Percentiles rank a stretch among this genome's conserved stretches.
phyloP scores from a whole-genome alignment of 2,329 filamentous ascomycete species.

The Diaporthe citri region DNA sequence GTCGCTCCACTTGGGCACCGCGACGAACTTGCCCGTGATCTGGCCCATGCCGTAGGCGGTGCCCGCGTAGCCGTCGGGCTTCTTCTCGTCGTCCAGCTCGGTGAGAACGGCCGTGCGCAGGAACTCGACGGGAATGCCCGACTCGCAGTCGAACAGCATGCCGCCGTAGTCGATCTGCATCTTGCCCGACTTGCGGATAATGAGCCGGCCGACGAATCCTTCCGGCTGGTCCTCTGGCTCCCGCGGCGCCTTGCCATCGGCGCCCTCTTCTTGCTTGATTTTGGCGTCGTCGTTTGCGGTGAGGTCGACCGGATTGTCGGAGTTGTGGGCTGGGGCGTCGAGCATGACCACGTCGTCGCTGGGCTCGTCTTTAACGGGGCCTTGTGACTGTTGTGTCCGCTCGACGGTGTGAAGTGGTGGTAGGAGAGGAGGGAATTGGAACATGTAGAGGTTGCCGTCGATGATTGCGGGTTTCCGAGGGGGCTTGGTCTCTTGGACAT shows the following conservation, averaged over 20 bases:
- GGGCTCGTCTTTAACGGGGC: constrained; percentile 57
- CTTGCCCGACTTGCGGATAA: constrained; percentile 72
- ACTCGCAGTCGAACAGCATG: constrained; percentile 65
- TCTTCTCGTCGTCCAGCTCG: constrained; percentile 68
- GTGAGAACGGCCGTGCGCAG: constrained; percentile 71
- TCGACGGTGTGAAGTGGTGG: constrained; percentile 62
- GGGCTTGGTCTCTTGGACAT: constrained; percentile 31
- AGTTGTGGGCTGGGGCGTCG: constrained; percentile 47
- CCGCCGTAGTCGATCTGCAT: constrained; percentile 75
- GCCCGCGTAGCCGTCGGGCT: constrained; percentile 57
- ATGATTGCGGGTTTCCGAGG: constrained; percentile 44
- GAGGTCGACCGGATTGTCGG: constrained; percentile 55
- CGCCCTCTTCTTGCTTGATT: constrained; percentile 46
- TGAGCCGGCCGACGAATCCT: constrained; percentile 71
- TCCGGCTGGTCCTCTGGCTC: constrained; percentile 55
- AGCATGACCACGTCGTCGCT: constrained; percentile 54
- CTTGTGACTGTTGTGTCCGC: constrained; percentile 39
- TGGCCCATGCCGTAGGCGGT: constrained; percentile 72
- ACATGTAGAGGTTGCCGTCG: constrained; percentile 72
- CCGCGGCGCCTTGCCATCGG: constrained; percentile 47
- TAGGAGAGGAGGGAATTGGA: constrained; percentile 74
- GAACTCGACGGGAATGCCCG: constrained; percentile 64
- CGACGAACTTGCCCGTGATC: constrained; percentile 72
- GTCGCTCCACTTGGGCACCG: constrained; percentile 70
- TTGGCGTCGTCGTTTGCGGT: constrained; percentile 50